Evolutionary conservation across 148 eudicot genomes (phyloP).

Genomic region (Selenicereus undatus): DNA sequence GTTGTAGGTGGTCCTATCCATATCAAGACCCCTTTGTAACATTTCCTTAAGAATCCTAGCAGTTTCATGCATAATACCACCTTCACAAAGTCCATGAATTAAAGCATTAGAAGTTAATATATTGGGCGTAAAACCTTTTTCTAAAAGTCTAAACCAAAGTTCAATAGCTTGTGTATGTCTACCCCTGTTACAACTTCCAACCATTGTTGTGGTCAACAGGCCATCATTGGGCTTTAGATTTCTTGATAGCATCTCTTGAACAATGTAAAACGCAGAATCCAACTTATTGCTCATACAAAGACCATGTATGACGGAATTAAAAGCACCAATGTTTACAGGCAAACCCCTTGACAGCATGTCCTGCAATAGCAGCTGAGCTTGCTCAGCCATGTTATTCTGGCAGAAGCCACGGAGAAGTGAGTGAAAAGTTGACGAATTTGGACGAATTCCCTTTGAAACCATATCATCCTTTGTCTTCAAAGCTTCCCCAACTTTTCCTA

Average conservation of each 20-base stretch:
- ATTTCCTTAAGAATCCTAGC: conserved; percentile 58
- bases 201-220: conserved; percentile 53
- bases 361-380: conserved; percentile 54
- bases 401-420: conserved; percentile 78
- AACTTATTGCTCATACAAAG: conserved; percentile 44
- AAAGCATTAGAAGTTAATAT: conserved; percentile 73
- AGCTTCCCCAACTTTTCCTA: conserved; percentile 53
- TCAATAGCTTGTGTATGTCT: conserved; percentile 59
- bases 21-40: conserved; percentile 41
- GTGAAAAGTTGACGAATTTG: conserved; percentile 60
- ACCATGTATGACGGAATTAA: conserved; percentile 42
- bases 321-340: conserved; percentile 46
- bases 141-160: conserved; percentile 56
- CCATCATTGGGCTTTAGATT: conserved; percentile 60
- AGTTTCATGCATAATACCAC: conserved; percentile 56
- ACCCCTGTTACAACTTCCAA: conserved; percentile 52
- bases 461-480: conserved; percentile 59
- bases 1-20: conserved; percentile 70
- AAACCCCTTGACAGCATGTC: conserved; percentile 54
- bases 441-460: conserved; percentile 50
- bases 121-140: conserved; percentile 52
- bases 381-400: conserved; percentile 47
- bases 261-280: conserved; percentile 42
- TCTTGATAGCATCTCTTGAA: conserved; percentile 59
- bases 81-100: conserved; percentile 65